Percentiles rank a stretch among this genome's conserved stretches.
phyloP scores from a whole-genome alignment of 1,284 basidiomycete genomes.

The Ganoderma sp. region DNA sequence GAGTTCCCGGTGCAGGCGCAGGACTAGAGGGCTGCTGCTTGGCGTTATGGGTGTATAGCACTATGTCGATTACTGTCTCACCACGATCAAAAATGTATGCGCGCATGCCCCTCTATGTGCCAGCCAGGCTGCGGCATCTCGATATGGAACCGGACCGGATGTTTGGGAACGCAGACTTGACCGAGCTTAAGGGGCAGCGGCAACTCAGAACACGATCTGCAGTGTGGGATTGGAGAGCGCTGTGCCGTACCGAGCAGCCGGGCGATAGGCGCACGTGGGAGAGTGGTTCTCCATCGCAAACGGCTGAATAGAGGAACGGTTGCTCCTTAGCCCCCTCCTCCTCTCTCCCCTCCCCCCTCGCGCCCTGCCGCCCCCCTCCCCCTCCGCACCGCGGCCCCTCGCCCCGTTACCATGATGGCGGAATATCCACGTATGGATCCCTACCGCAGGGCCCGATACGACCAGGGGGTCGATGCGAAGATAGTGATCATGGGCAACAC shows the following conservation, averaged over 20 bases:
- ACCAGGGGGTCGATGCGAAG: slow-evolving; percentile 91
- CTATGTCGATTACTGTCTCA: slow-evolving; percentile 40
- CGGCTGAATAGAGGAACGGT: slow-evolving; percentile 34
- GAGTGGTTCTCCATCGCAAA: slow-evolving; percentile 34
- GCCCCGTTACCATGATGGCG: slow-evolving; percentile 40
- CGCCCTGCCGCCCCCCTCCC: slow-evolving; percentile 28
- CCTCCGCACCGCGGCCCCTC: slow-evolving; percentile 26
- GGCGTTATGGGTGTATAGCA: slow-evolving; percentile 40
- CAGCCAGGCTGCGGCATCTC: slow-evolving; percentile 16
- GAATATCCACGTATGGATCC: slow-evolving; percentile 58
- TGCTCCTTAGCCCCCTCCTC: slow-evolving; percentile 32
- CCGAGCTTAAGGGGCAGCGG: slow-evolving; percentile 2
- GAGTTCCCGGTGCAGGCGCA: slow-evolving; percentile 80
- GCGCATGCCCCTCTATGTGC: slow-evolving; percentile 36
- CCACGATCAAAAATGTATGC: slow-evolving; percentile 42
- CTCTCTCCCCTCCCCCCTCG: slow-evolving; percentile 18
- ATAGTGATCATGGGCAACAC: slow-evolving; percentile 97
- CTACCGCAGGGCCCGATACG: slow-evolving; percentile 68
- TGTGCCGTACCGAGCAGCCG: slow-evolving; percentile 28
- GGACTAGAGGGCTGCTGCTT: slow-evolving; percentile 52
- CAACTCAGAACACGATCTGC: slow-evolving; percentile 2
- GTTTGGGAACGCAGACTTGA: slow-evolving; percentile 6
- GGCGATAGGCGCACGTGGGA: slow-evolving; percentile 32
- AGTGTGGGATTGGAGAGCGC: background rate
- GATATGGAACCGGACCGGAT: slow-evolving; percentile 18